Percentiles rank a stretch among this genome's conserved stretches.
Conservation (phyloP, 1,139 yeast genomes). For the Wickerhamomyces sp. region DNA sequence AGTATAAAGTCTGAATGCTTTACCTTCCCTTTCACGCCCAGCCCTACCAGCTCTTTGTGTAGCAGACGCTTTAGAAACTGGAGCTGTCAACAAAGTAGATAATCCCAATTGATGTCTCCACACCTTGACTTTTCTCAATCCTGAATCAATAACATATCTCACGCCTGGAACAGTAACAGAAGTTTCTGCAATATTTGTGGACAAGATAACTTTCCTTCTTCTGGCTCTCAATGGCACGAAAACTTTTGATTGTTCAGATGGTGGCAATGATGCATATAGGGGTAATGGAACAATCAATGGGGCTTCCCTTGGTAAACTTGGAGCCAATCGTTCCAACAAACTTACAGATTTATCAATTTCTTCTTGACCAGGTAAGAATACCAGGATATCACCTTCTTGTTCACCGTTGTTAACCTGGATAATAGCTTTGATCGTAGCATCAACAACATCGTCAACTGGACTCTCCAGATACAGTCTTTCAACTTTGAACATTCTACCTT, state of each 20-base stretch:
- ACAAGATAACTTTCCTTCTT: conserved; percentile 77
- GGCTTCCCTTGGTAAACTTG: conserved; percentile 65
- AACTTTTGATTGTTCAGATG: conserved; percentile 72
- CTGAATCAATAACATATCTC: conserved; percentile 89
- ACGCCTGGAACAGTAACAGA: conserved; percentile 95
- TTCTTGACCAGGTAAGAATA: conserved; percentile 94
- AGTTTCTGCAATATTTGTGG: conserved; percentile 96
- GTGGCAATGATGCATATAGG: conserved; percentile 88
- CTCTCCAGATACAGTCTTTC: conserved; percentile 56
- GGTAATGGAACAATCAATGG: conserved; percentile 78
- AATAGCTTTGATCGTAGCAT: conserved; percentile 66
- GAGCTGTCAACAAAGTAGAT: conserved; percentile 84
- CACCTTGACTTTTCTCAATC: conserved; percentile 85
- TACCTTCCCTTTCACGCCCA: conserved; percentile 93
- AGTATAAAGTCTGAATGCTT: conserved; percentile 78
- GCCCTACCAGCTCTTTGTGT: conserved; percentile 97
- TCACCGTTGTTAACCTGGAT: conserved; percentile 78
- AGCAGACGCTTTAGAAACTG: conserved; percentile 93
- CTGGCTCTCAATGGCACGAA: conserved; percentile 56
- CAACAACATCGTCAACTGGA: conserved; percentile 78
- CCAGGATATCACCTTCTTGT: conserved; percentile 76
- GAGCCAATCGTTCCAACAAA: conserved; percentile 54
- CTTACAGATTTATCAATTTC: conserved; percentile 86
- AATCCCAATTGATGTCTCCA: conserved; percentile 92
- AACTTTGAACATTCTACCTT: conserved; percentile 88